Evolutionary conservation across 306 rosid genomes (phyloP).

Genomic region (Sicyos baderoa): DNA sequence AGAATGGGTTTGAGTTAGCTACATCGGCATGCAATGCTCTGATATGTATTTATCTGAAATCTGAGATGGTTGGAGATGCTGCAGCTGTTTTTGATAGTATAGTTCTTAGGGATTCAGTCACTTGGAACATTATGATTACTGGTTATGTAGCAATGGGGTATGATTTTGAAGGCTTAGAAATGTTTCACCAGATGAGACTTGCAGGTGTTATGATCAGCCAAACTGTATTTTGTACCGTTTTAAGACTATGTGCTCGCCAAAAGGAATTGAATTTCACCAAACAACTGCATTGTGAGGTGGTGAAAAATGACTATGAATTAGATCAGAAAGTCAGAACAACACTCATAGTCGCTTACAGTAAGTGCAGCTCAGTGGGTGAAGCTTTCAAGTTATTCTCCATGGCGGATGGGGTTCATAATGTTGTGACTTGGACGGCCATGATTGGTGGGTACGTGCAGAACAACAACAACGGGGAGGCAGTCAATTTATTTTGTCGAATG

Average conservation of each 20-base stretch:
- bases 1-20: constrained; percentile 50
- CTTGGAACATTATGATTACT: constrained; percentile 72
- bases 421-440: constrained; percentile 92
- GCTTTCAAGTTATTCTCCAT: constrained; percentile 47
- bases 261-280: constrained; percentile 41
- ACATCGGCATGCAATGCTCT: constrained; percentile 51
- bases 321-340: constrained; percentile 46
- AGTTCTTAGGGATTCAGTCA: constrained; percentile 47
- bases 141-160: constrained; percentile 51
- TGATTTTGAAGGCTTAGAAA: constrained; percentile 49
- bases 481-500: constrained; percentile 57
- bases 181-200: constrained; percentile 48
- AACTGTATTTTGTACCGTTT: constrained; percentile 39
- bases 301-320: constrained; percentile 48
- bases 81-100: constrained; percentile 48
- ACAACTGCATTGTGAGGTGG: constrained; percentile 51
- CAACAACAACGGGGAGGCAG: constrained; percentile 34
- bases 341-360: constrained; percentile 59
- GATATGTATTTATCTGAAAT: constrained; percentile 56
- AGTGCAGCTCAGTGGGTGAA: constrained; percentile 53
- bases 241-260: constrained; percentile 55
- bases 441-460: constrained; percentile 68
- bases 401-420: constrained; percentile 37
- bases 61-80: constrained; percentile 49
- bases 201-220: constrained; percentile 47